Base-by-base conservation (phyloP, 192 early-diverging fungal genomes). In the Linnemannia hyalina region DNA sequence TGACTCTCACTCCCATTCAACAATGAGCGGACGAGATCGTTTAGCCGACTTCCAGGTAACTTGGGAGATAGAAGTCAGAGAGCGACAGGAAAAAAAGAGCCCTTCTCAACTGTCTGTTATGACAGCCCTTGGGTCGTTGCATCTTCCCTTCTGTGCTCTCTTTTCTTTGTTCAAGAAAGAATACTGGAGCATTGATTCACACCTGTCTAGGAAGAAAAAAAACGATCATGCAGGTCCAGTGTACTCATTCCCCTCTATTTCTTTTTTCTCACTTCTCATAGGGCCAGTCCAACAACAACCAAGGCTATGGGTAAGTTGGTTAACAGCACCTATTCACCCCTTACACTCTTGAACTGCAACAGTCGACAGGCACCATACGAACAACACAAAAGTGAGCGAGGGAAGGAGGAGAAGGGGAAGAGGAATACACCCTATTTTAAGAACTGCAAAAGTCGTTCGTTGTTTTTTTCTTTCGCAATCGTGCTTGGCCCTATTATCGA, bases 1-100 rank as follows among this genome's bases (percentile, higher is more conserved):
- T 29, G 49, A 20, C 35, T 8, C 13, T 32, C 77, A 29, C 18
- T 29, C 68, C 32, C 29, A 13, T 49, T 29, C 32, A 73, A 44
- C 22, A 10, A 83, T 83, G 82, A 83, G 82, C 63, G 82, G 82
- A 74, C 74, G 82, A 78, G 82, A 83, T 78, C 82, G 82, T 70
- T 46, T 83, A 11, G 82, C 82, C 13, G 82, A 83, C 70, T 83
- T 75, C 55, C 82, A 83, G 76, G 82, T 75, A 77, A 73, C 35
- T 44, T 6, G 20, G 23, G 6, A 18, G 15, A 70, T 26, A 57
- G 35, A 35, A 29, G 9, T n/a, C 52, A 54, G 1, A 57, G 23
- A 57, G 55, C 55, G n/a, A 57, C 22, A 57, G 16, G 20, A 57
- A 9, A 10, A 6, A 23, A 6, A 10, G 55, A 57, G 23, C n/a